Conservation (phyloP, 305 asterid genomes). For the Fraxinus sp. region DNA sequence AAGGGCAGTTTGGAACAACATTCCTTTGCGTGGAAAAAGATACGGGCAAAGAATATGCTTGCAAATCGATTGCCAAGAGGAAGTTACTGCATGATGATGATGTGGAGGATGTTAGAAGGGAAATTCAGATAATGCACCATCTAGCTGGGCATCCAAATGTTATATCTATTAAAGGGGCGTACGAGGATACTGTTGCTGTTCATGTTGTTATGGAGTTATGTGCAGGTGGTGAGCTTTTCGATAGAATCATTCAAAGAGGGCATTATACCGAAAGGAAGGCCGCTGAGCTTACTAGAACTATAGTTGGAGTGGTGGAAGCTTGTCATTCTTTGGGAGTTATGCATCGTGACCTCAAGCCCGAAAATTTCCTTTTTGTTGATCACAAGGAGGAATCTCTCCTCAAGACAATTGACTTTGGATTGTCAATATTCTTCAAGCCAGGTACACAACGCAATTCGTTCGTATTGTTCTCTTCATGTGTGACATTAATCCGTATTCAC, state of each 20-base stretch:
- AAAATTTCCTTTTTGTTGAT: constrained; percentile 67
- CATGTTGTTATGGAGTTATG: constrained; percentile 71
- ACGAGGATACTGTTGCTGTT: constrained; percentile 64
- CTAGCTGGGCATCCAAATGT: constrained; percentile 70
- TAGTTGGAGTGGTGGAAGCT: constrained; percentile 74
- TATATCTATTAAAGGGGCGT: constrained; percentile 67
- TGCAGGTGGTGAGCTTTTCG: constrained; percentile 74
- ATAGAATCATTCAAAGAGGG: constrained; percentile 62
- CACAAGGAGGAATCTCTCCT: constrained; percentile 65
- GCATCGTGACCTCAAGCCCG: constrained; percentile 82
- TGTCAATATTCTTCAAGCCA: constrained; percentile 71
- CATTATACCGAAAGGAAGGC: constrained; percentile 76
- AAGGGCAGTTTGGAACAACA: constrained; percentile 74
- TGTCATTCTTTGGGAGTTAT: constrained; percentile 76
- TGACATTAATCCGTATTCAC: background rate
- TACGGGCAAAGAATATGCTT: constrained; percentile 54
- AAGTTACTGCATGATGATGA: constrained; percentile 67
- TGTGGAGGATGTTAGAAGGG: constrained; percentile 79
- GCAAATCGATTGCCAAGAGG: constrained; percentile 79
- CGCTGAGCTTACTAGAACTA: constrained; percentile 72
- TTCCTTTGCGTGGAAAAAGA: constrained; percentile 58
- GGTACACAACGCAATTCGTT: constrained; percentile 29
- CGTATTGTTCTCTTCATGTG: background rate
- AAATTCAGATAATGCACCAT: constrained; percentile 77
- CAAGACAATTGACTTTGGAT: constrained; percentile 69